Base-by-base conservation (phyloP, 2,329 filamentous ascomycete genomes). In the Escovopsis sp. region DNA sequence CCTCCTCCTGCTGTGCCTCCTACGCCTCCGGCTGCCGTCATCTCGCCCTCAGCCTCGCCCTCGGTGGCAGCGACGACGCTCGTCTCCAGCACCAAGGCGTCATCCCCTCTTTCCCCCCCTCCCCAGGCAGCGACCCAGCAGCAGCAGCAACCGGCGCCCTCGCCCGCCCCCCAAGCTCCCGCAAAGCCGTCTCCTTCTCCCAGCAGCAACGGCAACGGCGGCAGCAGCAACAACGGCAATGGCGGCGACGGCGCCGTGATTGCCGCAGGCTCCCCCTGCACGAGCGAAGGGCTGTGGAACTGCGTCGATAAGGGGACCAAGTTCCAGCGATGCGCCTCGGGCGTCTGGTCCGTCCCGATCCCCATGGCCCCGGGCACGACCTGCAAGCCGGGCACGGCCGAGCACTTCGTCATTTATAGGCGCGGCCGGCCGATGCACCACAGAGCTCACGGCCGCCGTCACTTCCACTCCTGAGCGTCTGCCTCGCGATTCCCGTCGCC, bases 241-340 rank as follows among this genome's bases (percentile, higher is more conserved):
- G 41, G 41, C 21, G 39, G 42, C 16, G 43, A 42, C 31, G 43
- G 39, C 41, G 48, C 43, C 18, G 14, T 35, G 19, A 34, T 27
- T 5, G 53, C 57, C 28, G 46, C 45, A 6, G 62, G 61, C 23
- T 53, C 61, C 12, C 36, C 61, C 15, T 77, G 74, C 56, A 53
- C 48, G 25, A 39, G 54, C 4, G 71, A 77, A 45, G 74, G 74
- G 15, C 45, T 52, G 13, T 78, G 69, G 69, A 68, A 71, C 53
- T 78, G 74, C 48, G 55, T 73, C 18, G 59, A 55, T 19, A 30
- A 34, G 14, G 71, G 70, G 34, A 55, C 52, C 17, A 58, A 63
- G 34, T 78, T 73, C 61, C 72, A 77, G 55, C 70, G 71, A 37
- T 78, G 73, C 45, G 72, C 70, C n/a, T 66, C 61, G 12, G 72